Conservation (phyloP, 192 early-diverging fungal species). For the Rhizoclosmatium globosum region DNA sequence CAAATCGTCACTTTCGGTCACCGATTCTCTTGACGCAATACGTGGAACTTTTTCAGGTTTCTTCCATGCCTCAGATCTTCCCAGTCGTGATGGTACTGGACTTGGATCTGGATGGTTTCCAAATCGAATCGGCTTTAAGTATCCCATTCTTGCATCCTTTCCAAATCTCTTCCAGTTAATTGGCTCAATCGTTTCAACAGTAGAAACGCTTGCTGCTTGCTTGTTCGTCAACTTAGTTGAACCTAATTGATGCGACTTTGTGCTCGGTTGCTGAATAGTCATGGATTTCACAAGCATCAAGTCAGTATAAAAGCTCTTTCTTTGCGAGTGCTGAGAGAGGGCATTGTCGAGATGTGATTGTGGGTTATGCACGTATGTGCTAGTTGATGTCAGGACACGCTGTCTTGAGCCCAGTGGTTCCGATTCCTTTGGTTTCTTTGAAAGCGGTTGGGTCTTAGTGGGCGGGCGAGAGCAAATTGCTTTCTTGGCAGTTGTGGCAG, state of each 20-base stretch:
- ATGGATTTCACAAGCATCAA: not conserved
- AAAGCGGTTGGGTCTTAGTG: too few species aligned
- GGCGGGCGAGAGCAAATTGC: too few species aligned
- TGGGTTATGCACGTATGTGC: not conserved
- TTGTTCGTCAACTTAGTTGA: not conserved
- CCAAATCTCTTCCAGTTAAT: not conserved
- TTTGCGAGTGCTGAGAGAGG: not conserved
- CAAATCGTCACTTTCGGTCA: not conserved
- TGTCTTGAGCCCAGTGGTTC: not conserved
- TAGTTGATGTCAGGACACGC: not conserved
- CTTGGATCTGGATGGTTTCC: too few species aligned
- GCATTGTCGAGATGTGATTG: not conserved
- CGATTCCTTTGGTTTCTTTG: too few species aligned
- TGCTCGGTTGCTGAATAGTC: not conserved
- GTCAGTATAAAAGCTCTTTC: not conserved
- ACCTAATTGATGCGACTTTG: too few species aligned
- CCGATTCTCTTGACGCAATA: too few species aligned
- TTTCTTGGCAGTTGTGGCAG: not conserved
- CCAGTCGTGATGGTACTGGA: too few species aligned
- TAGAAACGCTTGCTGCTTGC: not conserved
- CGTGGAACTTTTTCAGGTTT: too few species aligned
- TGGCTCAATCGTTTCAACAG: not conserved
- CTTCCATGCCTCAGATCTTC: too few species aligned
- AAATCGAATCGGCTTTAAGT: not conserved
- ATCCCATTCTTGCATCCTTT: not conserved